Base-by-base conservation (phyloP, 768 basidiomycete genomes). In the Mycena sanguinolenta region DNA sequence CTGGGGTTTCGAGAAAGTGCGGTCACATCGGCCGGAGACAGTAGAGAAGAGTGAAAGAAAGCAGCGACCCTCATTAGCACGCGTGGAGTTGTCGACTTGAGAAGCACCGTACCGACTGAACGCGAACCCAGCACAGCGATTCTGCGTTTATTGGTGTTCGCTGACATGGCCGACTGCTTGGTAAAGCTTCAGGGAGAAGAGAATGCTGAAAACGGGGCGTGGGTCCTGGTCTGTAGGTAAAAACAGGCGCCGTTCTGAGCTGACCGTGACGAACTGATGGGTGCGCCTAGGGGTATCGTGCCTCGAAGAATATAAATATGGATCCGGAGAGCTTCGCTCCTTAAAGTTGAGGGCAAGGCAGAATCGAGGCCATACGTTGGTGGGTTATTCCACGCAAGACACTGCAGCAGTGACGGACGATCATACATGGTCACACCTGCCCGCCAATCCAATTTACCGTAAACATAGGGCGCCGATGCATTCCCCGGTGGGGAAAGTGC, bases 91-190 rank as follows among this genome's bases (percentile, higher is more conserved):
- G 65, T 23, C 7, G 73, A 67, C 44, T 19, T 42, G 32, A n/a
- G 68, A 62, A 58, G 39, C 39, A 39, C 16, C 91, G 77, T 74
- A 96, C 95, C 95, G 80, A 97, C 95, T 77, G 94, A 95, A 78
- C 95, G 92, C 70, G 93, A 89, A 70, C 95, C 95, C 32, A 96
- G 88, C 57, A 95, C 92, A 49, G 94, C 95, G 73, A 97, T 95
- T 84, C 94, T 96, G 79, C 95, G 70, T 57, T 74, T 71, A 58
- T 34, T 34, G 32, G 32, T 34, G 32, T 34, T 34, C 32, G 73
- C 38, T 28, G 73, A 49, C 73, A 71, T 71, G 34, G 27, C 39
- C 19, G 16, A 6, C 14, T 19, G 19, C 7, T 42, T 42, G 39
- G 21, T 34, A 65, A 38, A 63, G 58, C 65, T 46, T 60, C 42